phyloP scores from a whole-genome alignment of 768 basidiomycete genomes.

The Leccinum truebloodii region DNA sequence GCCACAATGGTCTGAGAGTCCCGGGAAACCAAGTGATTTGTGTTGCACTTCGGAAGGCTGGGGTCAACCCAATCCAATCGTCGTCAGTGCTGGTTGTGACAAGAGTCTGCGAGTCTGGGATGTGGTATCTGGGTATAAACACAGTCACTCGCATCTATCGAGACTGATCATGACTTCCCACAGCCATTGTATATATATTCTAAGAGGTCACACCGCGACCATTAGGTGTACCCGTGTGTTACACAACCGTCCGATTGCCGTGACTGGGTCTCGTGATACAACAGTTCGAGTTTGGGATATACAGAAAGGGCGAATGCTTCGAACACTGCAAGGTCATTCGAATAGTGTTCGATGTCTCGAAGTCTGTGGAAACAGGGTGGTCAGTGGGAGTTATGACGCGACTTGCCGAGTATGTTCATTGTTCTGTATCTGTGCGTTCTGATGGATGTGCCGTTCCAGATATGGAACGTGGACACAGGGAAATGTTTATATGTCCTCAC shows the following conservation, averaged over 20 bases:
- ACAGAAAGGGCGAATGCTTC: slow-evolving; percentile 67
- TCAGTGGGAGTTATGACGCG: slow-evolving; percentile 92
- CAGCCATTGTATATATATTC: slow-evolving; percentile 71
- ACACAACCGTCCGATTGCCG: slow-evolving; percentile 83
- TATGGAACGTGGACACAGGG: slow-evolving; percentile 92
- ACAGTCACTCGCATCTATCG: neutral
- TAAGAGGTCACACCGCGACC: slow-evolving; percentile 86
- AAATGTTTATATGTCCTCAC: slow-evolving; percentile 78
- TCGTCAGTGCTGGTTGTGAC: slow-evolving; percentile 94
- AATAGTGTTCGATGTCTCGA: slow-evolving; percentile 88
- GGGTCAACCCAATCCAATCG: slow-evolving; percentile 81
- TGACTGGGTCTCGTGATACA: slow-evolving; percentile 86
- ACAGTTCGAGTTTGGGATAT: slow-evolving; percentile 94
- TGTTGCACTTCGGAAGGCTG: slow-evolving; percentile 80
- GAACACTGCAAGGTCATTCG: slow-evolving; percentile 73
- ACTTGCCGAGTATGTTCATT: slow-evolving; percentile 68
- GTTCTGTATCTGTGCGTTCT: neutral
- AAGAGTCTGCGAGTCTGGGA: slow-evolving; percentile 94
- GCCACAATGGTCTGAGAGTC: slow-evolving; percentile 11
- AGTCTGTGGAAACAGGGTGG: slow-evolving; percentile 78
- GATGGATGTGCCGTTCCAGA: slow-evolving; percentile 37
- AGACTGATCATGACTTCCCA: slow-evolving; percentile 4
- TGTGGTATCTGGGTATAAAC: slow-evolving; percentile 71
- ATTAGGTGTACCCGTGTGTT: slow-evolving; percentile 89
- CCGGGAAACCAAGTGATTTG: slow-evolving; percentile 47